Conservation (phyloP, 371 early-diverging fungal genomes). For the Smittium culicis region DNA sequence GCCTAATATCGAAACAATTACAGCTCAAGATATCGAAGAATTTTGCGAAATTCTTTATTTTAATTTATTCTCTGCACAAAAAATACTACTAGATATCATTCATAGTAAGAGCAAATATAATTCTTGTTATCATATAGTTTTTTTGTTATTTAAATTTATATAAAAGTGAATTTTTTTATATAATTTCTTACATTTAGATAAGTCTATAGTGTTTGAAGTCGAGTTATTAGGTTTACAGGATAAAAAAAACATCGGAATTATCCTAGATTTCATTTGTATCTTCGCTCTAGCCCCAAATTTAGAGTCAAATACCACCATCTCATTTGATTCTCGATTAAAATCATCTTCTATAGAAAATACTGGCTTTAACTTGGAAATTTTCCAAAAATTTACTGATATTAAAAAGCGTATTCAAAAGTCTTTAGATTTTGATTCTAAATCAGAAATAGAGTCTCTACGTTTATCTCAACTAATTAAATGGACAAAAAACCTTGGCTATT, state of each 20-base stretch:
- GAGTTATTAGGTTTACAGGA: constrained; percentile 6
- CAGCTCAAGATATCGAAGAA: background rate
- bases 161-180: background rate
- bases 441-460: background rate
- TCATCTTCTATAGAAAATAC: background rate
- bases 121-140: background rate
- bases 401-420: background rate
- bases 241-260: background rate
- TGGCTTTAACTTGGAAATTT: constrained; percentile 3
- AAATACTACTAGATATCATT: background rate
- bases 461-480: background rate
- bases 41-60: background rate
- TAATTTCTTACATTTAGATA: background rate
- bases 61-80: background rate
- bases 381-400: background rate
- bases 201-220: background rate
- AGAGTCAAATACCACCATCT: background rate
- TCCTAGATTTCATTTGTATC: constrained; percentile 1
- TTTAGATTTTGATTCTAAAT: background rate
- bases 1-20: background rate
- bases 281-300: constrained; percentile 7
- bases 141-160: background rate
- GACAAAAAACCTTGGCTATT: background rate
- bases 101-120: background rate
- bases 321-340: background rate